Evolutionary conservation across 2,329 filamentous ascomycete genomes (phyloP).

Genomic region (Colletotrichum agaves): DNA sequence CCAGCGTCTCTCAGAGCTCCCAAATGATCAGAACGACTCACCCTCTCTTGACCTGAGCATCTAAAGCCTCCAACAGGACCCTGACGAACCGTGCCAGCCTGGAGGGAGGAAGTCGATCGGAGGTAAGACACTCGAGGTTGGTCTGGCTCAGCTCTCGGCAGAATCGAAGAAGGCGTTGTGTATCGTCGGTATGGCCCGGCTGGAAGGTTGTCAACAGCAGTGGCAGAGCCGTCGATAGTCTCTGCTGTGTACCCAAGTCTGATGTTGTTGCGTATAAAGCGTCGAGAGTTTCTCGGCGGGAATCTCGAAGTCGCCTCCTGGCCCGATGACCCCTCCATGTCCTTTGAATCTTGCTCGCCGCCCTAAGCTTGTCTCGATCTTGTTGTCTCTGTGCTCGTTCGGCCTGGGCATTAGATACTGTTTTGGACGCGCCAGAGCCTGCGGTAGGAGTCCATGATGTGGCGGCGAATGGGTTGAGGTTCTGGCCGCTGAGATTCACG

Average conservation of each 20-base stretch:
- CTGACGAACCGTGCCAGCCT: constrained; percentile 49
- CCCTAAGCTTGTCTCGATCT: constrained; percentile 81
- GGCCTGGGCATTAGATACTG: constrained; percentile 86
- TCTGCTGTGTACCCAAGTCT: constrained; percentile 48
- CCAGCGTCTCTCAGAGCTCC: neutral
- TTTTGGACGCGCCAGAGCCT: constrained; percentile 75
- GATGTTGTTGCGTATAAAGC: constrained; percentile 57
- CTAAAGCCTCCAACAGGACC: constrained; percentile 50
- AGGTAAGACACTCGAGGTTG: constrained; percentile 50
- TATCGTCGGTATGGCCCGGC: constrained; percentile 55
- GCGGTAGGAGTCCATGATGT: constrained; percentile 66
- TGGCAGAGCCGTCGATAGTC: constrained; percentile 54
- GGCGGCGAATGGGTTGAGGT: constrained; percentile 81
- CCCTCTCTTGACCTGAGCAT: constrained; percentile 27
- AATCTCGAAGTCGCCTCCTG: constrained; percentile 67
- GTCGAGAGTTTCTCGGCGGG: constrained; percentile 73
- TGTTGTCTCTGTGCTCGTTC: constrained; percentile 83
- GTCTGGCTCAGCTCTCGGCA: constrained; percentile 53
- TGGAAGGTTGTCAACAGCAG: constrained; percentile 64
- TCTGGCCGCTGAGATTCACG: constrained; percentile 91
- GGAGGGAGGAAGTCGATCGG: constrained; percentile 43
- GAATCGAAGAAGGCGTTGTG: constrained; percentile 58
- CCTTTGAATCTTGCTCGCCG: constrained; percentile 79
- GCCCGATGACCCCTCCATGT: constrained; percentile 82
- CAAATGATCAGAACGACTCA: neutral